A percentile compares a stretch with the other conserved stretches of the same genome.
Evolutionary conservation across 2,329 filamentous ascomycete genomes (phyloP).

Genomic region (Exophiala sp.): DNA sequence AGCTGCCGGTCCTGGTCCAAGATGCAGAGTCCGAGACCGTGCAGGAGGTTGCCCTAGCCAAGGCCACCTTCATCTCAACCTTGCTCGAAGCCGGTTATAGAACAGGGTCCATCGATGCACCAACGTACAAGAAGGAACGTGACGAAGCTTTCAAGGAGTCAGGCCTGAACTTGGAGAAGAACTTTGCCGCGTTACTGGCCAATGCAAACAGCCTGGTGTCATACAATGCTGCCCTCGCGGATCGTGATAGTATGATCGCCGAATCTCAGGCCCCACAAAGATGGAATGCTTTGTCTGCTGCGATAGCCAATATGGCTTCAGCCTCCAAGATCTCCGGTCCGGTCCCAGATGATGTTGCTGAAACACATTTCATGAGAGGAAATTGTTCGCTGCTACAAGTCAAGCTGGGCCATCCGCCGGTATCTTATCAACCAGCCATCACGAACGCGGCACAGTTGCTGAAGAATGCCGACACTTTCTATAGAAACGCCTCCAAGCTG

Average conservation of each 20-base stretch:
- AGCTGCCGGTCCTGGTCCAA: constrained; percentile 52
- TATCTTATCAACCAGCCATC: constrained; percentile 40
- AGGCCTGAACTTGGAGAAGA: constrained; percentile 39
- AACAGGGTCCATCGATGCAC: constrained; percentile 46
- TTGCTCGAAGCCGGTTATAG: constrained; percentile 58
- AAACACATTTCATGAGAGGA: constrained; percentile 54
- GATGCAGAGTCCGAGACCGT: constrained; percentile 38
- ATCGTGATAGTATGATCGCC: constrained; percentile 31
- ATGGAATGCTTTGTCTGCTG: constrained; percentile 54
- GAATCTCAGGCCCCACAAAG: constrained; percentile 36
- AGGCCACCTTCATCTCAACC: constrained; percentile 55
- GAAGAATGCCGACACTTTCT: constrained; percentile 57
- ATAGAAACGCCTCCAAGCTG: constrained; percentile 47
- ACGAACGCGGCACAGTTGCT: constrained; percentile 48
- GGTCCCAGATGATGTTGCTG: constrained; percentile 46
- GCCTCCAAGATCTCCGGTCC: constrained; percentile 49
- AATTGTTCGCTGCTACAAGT: constrained; percentile 55
- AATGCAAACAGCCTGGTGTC: constrained; percentile 57
- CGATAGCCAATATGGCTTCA: constrained; percentile 48
- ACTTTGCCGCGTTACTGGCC: constrained; percentile 50
- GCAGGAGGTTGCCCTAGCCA: constrained; percentile 53
- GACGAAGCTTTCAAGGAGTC: constrained; percentile 38
- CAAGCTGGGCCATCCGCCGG: constrained; percentile 48
- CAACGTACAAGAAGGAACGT: constrained; percentile 51
- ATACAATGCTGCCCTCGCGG: constrained; percentile 49